phyloP scores from a whole-genome alignment of 257 asterid species.

The Agastache rugosa region DNA sequence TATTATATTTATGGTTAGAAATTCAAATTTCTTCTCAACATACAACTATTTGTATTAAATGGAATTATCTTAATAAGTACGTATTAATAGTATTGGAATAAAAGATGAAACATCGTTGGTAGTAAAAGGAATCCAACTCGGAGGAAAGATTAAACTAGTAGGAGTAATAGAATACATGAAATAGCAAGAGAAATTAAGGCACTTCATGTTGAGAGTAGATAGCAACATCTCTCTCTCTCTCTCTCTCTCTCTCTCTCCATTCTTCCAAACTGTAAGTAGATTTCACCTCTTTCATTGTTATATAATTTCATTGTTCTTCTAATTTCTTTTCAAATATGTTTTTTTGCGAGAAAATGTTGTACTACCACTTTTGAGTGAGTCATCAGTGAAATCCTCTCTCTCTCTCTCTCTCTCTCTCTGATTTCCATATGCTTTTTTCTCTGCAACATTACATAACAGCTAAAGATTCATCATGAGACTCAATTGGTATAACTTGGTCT shows the following conservation, averaged over 20 bases:
- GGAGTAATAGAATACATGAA: too few species aligned
- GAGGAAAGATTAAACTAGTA: too few species aligned
- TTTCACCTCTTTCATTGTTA: background rate
- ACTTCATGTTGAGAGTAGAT: background rate
- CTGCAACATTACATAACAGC: too few species aligned
- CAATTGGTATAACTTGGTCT: background rate
- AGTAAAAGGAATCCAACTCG: too few species aligned
- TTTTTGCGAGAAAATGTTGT: too few species aligned
- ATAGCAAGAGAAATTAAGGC: background rate
- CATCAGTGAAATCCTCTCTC: too few species aligned
- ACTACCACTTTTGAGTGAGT: too few species aligned
- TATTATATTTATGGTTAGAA: background rate
- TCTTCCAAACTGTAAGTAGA: conserved; percentile 5
- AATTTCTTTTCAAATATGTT: too few species aligned
- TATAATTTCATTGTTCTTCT: too few species aligned
- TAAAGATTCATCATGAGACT: background rate
- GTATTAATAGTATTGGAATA: background rate
- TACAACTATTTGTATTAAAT: background rate
- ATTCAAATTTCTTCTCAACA: background rate
- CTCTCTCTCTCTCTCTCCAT: background rate
- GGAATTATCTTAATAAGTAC: background rate
- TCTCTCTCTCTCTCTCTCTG: background rate
- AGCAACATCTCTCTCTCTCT: background rate
- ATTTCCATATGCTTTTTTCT: background rate
- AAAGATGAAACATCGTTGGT: background rate